Conservation (phyloP, 2,329 filamentous ascomycete species). For the Ophiostoma pallidulum region DNA sequence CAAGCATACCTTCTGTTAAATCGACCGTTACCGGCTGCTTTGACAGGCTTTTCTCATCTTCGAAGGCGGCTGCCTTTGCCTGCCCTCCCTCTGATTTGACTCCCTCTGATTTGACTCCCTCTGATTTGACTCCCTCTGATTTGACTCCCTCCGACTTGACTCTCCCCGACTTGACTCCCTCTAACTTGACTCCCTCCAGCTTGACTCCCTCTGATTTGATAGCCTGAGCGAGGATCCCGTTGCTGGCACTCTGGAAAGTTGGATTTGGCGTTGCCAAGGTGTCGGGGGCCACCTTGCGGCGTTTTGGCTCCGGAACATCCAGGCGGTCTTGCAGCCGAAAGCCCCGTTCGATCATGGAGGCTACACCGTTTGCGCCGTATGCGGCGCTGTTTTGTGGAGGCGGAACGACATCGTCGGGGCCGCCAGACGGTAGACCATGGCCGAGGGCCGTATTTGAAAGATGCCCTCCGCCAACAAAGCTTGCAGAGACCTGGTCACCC, state of each 20-base stretch:
- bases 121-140: not conserved
- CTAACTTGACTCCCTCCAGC: too few relatives aligned
- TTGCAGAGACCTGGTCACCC: constrained; percentile 18
- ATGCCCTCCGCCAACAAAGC: not conserved
- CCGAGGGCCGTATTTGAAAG: too few relatives aligned
- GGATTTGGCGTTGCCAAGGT: constrained; percentile 22
- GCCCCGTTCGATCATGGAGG: constrained; percentile 61
- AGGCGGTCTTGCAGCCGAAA: constrained; percentile 64
- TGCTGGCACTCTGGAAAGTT: constrained; percentile 37
- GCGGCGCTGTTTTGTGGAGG: too few relatives aligned
- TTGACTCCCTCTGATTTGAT: too few relatives aligned
- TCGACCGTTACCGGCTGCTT: constrained; percentile 41
- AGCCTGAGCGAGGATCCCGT: constrained; percentile 44
- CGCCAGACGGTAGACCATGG: too few relatives aligned
- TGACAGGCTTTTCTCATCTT: not conserved
- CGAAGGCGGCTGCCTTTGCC: too few relatives aligned
- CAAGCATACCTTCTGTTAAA: constrained; percentile 39
- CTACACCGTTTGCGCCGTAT: constrained; percentile 29
- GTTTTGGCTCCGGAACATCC: constrained; percentile 52
- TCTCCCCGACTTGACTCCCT: too few relatives aligned
- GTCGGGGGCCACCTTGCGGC: constrained; percentile 40
- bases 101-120: too few relatives aligned
- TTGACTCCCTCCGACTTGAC: too few relatives aligned
- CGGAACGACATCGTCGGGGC: too few relatives aligned
- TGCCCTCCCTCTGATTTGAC: too few relatives aligned